These are phyloP conservation scores for Suillus clintonianus DNA, from an alignment of 768 basidiomycete genomes.

Conservation along the genomic window DNA sequence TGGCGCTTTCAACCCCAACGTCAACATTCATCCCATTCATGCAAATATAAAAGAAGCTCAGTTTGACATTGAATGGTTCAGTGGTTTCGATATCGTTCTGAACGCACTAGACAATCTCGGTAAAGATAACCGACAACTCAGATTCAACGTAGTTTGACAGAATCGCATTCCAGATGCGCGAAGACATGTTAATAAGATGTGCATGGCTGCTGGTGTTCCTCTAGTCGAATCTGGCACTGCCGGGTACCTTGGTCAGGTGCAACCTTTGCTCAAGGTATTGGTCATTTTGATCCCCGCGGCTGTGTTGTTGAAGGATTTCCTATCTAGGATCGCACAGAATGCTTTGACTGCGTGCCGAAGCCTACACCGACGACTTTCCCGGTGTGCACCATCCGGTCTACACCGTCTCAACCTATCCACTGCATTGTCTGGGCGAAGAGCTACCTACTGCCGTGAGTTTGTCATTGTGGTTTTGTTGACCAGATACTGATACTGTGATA, in stretches of 20 bases:
- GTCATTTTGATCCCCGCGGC: neutral
- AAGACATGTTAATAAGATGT: conserved; percentile 96
- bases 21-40: conserved; percentile 85
- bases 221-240: conserved; percentile 96
- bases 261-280: conserved; percentile 82
- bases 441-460: conserved; percentile 84
- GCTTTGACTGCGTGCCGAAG: conserved; percentile 95
- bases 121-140: neutral
- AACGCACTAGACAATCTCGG: conserved; percentile 97
- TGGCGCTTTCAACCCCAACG: conserved; percentile 83
- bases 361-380: conserved; percentile 93
- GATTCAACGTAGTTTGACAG: conserved; percentile 1
- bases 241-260: conserved; percentile 96
- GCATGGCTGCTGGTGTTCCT: conserved; percentile 88
- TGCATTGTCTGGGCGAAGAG: conserved; percentile 99
- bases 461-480: neutral
- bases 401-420: conserved; percentile 95
- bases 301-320: neutral
- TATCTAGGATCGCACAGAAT: conserved; percentile 81
- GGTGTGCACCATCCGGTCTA: conserved; percentile 96
- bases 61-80: conserved; percentile 90
- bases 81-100: conserved; percentile 86
- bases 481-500: neutral
- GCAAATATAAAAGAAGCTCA: conserved; percentile 94
- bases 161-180: conserved; percentile 69